These are phyloP conservation scores for Antarctomyces pellizariae DNA, from an alignment of 495 filamentous ascomycete genomes.

Conservation along the genomic window DNA sequence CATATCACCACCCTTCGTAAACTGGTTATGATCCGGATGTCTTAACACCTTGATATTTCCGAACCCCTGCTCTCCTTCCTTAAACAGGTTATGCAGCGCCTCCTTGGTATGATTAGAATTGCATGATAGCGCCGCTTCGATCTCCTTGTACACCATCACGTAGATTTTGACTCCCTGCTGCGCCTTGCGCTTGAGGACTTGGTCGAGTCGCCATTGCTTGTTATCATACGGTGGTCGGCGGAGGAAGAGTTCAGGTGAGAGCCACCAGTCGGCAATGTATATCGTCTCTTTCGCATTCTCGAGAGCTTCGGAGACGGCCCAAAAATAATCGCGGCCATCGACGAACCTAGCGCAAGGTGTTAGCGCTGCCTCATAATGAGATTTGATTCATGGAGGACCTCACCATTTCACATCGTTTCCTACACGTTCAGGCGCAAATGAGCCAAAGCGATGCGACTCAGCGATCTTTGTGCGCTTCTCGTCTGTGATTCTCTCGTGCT, in stretches of 20 bases:
- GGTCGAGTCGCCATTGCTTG: slow-evolving; percentile 77
- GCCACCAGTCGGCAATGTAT: slow-evolving; percentile 94
- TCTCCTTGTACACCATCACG: slow-evolving; percentile 84
- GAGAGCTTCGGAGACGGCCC: slow-evolving; percentile 65
- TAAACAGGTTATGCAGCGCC: slow-evolving; percentile 57
- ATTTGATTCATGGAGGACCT: slow-evolving; percentile 22
- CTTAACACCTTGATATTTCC: slow-evolving; percentile 80
- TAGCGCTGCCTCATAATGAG: neutral
- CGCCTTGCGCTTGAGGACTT: slow-evolving; percentile 63
- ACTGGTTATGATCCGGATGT: slow-evolving; percentile 85
- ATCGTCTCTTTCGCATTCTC: slow-evolving; percentile 79
- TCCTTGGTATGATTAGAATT: slow-evolving; percentile 87
- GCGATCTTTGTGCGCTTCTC: slow-evolving; percentile 47
- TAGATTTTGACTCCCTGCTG: slow-evolving; percentile 90
- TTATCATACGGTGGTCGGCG: slow-evolving; percentile 57
- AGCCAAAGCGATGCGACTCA: slow-evolving; percentile 60
- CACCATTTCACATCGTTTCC: slow-evolving; percentile 93
- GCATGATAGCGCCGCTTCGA: slow-evolving; percentile 59
- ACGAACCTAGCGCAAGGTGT: slow-evolving; percentile 29
- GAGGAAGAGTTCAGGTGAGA: slow-evolving; percentile 81
- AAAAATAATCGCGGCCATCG: slow-evolving; percentile 81
- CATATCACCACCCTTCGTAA: slow-evolving; percentile 90
- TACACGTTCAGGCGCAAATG: slow-evolving; percentile 64
- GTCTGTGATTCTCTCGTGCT: slow-evolving; percentile 68
- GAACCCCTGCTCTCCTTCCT: slow-evolving; percentile 50